These are phyloP conservation scores for Dorcoceras hygrometricum DNA, from an alignment of 257 asterid genomes.

Conservation along the genomic window DNA sequence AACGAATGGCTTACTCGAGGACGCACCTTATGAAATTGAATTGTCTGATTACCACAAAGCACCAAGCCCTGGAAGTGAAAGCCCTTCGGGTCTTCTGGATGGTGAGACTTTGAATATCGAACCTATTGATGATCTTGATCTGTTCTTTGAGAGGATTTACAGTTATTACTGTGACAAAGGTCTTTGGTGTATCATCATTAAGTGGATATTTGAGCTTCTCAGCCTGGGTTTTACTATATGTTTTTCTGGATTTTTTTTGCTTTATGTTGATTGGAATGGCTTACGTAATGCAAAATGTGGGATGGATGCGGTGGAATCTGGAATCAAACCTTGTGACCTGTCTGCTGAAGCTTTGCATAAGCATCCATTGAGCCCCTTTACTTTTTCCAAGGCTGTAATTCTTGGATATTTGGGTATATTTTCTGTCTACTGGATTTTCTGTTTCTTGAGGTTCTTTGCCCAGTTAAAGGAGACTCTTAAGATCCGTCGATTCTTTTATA, in stretches of 20 bases:
- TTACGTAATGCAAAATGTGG: slow-evolving; percentile 96
- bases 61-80: slow-evolving; percentile 83
- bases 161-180: slow-evolving; percentile 92
- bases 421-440: slow-evolving; percentile 72
- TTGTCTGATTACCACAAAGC: slow-evolving; percentile 75
- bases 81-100: slow-evolving; percentile 95
- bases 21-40: slow-evolving; percentile 68
- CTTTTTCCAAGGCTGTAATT: slow-evolving; percentile 70
- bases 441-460: slow-evolving; percentile 79
- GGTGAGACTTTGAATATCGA: slow-evolving; percentile 66
- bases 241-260: slow-evolving; percentile 82
- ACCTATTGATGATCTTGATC: slow-evolving; percentile 81
- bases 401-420: slow-evolving; percentile 86
- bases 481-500: slow-evolving; percentile 71
- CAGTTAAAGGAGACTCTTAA: slow-evolving; percentile 85
- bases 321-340: slow-evolving; percentile 87
- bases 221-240: slow-evolving; percentile 82
- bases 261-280: slow-evolving; percentile 94
- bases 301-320: slow-evolving; percentile 98
- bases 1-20: slow-evolving; percentile 59
- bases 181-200: slow-evolving; percentile 89
- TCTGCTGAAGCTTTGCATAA: slow-evolving; percentile 84
- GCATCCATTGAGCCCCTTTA: slow-evolving; percentile 82
- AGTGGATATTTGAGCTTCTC: slow-evolving; percentile 86
- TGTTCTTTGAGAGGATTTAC: slow-evolving; percentile 89